A percentile compares a stretch with the other conserved stretches of the same genome.
Evolutionary conservation across 169 alveolate genomes (phyloP).

Genomic region (Babesia divergens): DNA sequence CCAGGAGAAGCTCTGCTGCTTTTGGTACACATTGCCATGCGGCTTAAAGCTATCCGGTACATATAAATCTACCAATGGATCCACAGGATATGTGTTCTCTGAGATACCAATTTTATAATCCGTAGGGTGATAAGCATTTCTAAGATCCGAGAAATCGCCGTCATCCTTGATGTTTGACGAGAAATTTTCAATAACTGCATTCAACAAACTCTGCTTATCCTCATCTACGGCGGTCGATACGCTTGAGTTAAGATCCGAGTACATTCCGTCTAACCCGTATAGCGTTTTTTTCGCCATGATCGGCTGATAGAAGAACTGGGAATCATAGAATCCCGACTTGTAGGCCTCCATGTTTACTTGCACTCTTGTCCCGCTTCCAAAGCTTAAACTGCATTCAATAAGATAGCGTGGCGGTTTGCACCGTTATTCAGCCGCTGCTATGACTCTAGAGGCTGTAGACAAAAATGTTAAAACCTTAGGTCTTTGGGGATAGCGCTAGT

Average conservation of each 20-base stretch:
- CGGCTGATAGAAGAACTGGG: not conserved
- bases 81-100: too few species aligned
- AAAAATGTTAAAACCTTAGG: not conserved
- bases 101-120: too few species aligned
- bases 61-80: not conserved
- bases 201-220: slow-evolving; percentile 14
- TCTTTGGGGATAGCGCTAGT: not conserved
- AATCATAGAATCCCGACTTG: not conserved
- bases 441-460: not conserved
- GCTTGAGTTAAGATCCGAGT: slow-evolving; percentile 16
- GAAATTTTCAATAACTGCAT: slow-evolving; percentile 7
- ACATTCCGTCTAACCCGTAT: slow-evolving; percentile 7
- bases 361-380: slow-evolving; percentile 11
- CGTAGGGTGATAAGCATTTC: too few species aligned
- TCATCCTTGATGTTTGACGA: not conserved
- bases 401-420: not conserved
- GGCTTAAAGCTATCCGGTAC: not conserved
- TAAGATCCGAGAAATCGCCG: not conserved
- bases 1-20: slow-evolving; percentile 9
- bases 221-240: slow-evolving; percentile 22
- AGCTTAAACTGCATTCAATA: slow-evolving; percentile 23
- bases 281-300: not conserved
- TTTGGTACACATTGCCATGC: not conserved
- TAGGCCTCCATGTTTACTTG: not conserved
- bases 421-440: too few species aligned